Evolutionary conservation across 1,284 basidiomycete genomes (phyloP).

Genomic region (Ganoderma lucidum): DNA sequence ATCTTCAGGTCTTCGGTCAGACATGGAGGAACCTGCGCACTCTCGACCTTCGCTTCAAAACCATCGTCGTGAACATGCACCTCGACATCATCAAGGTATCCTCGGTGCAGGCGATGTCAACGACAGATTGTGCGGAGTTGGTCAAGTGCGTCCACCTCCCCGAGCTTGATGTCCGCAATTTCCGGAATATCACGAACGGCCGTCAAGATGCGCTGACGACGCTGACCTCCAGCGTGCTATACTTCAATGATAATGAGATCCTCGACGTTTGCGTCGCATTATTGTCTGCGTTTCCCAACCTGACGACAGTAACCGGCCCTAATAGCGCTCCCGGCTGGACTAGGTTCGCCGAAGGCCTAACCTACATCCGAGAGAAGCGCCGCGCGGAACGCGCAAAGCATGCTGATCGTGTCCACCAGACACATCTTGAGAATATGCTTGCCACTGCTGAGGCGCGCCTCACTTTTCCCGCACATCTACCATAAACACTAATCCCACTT

Average conservation of each 20-base stretch:
- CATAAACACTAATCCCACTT: no score
- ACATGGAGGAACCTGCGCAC: background rate
- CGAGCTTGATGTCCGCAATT: background rate
- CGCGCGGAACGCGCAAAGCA: no score
- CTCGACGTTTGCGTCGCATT: background rate
- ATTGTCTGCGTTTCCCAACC: background rate
- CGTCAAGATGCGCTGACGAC: background rate
- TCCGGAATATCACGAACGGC: background rate
- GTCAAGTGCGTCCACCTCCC: background rate
- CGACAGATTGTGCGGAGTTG: no score
- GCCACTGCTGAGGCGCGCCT: no score
- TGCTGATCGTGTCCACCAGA: no score
- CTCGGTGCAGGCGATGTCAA: background rate
- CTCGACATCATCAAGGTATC: background rate
- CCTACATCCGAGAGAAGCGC: no score
- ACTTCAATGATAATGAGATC: background rate
- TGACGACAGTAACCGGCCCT: background rate
- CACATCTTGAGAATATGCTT: no score
- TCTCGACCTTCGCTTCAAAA: background rate
- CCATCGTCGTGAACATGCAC: background rate
- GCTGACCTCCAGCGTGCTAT: background rate
- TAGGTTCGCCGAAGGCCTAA: constrained; percentile 48
- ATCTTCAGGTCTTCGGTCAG: background rate
- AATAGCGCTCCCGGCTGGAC: background rate
- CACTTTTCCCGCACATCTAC: no score